Evolutionary conservation across 306 rosid genomes (phyloP).

Genomic region (Cotoneaster glaucophyllus): DNA sequence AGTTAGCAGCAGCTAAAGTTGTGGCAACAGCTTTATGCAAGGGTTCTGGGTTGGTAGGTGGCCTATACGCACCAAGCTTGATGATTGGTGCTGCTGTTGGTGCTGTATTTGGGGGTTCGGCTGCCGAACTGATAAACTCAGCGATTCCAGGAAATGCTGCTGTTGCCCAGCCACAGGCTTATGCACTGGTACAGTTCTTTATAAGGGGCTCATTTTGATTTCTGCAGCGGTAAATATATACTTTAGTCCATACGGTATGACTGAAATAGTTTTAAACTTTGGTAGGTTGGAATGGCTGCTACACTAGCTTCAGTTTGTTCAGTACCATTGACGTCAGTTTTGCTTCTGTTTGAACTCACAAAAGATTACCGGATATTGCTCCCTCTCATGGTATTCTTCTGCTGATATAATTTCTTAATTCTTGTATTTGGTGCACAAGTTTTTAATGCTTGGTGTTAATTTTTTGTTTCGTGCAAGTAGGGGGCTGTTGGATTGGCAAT

Average conservation of each 20-base stretch:
- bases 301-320: constrained; percentile 95
- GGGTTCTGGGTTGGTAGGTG: constrained; percentile 98
- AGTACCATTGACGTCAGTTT: constrained; percentile 94
- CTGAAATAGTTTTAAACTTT: constrained; percentile 11
- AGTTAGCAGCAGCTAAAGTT: constrained; percentile 78
- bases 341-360: constrained; percentile 97
- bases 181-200: constrained; percentile 68
- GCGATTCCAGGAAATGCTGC: constrained; percentile 98
- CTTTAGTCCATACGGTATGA: constrained; percentile 16
- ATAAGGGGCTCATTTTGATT: neutral
- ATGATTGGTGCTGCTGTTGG: constrained; percentile 99
- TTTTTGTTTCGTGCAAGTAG: constrained; percentile 32
- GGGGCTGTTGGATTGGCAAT: constrained; percentile 99
- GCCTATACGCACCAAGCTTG: constrained; percentile 98
- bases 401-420: neutral
- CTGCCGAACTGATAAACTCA: constrained; percentile 76
- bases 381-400: constrained; percentile 86
- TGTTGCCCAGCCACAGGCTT: constrained; percentile 97
- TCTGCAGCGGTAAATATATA: neutral
- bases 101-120: constrained; percentile 96
- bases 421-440: neutral
- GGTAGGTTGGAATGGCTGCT: constrained; percentile 99
- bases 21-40: constrained; percentile 94
- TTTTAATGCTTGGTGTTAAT: neutral
- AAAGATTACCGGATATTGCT: constrained; percentile 93